Base-by-base conservation (phyloP, 192 early-diverging fungal species). In the Podila horticola region DNA sequence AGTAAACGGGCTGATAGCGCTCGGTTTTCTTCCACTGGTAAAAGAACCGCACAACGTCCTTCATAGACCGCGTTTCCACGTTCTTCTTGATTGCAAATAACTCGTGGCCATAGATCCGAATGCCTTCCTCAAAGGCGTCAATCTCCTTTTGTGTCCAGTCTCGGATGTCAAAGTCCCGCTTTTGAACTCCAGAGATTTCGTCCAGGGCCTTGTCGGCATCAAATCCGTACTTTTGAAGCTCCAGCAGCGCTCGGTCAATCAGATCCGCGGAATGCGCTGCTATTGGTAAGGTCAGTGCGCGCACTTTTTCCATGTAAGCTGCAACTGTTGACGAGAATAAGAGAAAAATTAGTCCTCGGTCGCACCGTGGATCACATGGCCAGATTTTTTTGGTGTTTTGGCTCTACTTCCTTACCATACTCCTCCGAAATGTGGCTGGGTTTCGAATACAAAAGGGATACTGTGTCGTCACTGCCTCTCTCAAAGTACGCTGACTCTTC, bases 31-130 rank as follows among this genome's bases (percentile, higher is more conserved):
- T 93, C 71, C 86, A 92, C 30, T 84, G 74, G 11, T 88, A 89
- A 85, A 87, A 86, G 82, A 90, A 88, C 48, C 91, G 86, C 22
- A 93, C 87, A 85, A 87, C 72, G 63, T 93, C 75, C 74, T 74
- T 67, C 89, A 90, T 82, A 63, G 84, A 79, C 10, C 83, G 76
- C 45, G 73, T 82, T 28, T 75, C 82, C 10, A 86, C 88, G 15
- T 84, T 82, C 55, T 72, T 72, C 28, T 91, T 88, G 57, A 89
- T 89, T 8, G 87, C 87, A 29, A 92, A 88, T 26, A 93, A 84
- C 22, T 94, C 91, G 57, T 91, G 88, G 0, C 93, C 93, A 72
- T 85, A 90, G 13, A 88, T 79, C 33, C 86, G 83, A 69, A 94
- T 82, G 17, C 83, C 84, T 34, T 88, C 86, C 73, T 92, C 90